A percentile compares a stretch with the other conserved stretches of the same genome.
These are phyloP conservation scores for Trichopus zeylanicus DNA, from an alignment of 116 monocot species.

Conservation along the genomic window DNA sequence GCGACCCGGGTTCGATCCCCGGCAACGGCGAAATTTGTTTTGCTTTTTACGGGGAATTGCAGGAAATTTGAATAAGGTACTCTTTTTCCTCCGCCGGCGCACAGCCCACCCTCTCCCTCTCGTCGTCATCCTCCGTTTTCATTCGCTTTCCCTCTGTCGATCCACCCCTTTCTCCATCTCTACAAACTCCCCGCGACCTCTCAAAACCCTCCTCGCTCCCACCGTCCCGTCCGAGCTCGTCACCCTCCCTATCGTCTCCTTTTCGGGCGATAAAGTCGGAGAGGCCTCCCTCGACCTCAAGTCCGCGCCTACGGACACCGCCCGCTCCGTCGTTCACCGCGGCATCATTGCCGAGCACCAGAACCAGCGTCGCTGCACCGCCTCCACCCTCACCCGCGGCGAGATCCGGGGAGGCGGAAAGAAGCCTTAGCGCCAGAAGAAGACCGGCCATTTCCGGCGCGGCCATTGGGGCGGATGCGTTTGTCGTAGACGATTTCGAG, in stretches of 20 bases:
- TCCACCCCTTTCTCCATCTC: too few species aligned
- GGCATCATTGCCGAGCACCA: slow-evolving; percentile 66
- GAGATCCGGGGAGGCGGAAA: slow-evolving; percentile 82
- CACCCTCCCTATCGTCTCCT: slow-evolving; percentile 64
- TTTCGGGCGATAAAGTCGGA: slow-evolving; percentile 52
- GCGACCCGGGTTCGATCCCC: slow-evolving; percentile 86
- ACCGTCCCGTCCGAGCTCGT: slow-evolving; percentile 27
- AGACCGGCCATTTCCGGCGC: slow-evolving; percentile 77
- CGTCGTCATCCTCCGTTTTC: too few species aligned
- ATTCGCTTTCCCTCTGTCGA: too few species aligned
- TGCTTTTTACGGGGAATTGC: too few species aligned
- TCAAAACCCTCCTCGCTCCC: neutral
- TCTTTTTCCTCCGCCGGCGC: too few species aligned
- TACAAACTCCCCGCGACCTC: too few species aligned
- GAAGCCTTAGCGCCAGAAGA: slow-evolving; percentile 95
- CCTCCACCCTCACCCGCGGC: too few species aligned
- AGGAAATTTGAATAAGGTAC: too few species aligned
- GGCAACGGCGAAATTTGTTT: slow-evolving; percentile 91
- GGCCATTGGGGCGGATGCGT: slow-evolving; percentile 29
- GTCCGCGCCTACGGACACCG: slow-evolving; percentile 65
- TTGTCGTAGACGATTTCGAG: slow-evolving; percentile 74
- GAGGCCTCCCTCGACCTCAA: slow-evolving; percentile 34
- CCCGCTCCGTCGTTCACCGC: too few species aligned
- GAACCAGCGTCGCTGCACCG: slow-evolving; percentile 83
- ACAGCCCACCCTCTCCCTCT: too few species aligned